Percentiles rank a stretch among this genome's conserved stretches.
Evolutionary conservation across 805 yeast species (phyloP).

Genomic region (Wickerhamiella lipophila): DNA sequence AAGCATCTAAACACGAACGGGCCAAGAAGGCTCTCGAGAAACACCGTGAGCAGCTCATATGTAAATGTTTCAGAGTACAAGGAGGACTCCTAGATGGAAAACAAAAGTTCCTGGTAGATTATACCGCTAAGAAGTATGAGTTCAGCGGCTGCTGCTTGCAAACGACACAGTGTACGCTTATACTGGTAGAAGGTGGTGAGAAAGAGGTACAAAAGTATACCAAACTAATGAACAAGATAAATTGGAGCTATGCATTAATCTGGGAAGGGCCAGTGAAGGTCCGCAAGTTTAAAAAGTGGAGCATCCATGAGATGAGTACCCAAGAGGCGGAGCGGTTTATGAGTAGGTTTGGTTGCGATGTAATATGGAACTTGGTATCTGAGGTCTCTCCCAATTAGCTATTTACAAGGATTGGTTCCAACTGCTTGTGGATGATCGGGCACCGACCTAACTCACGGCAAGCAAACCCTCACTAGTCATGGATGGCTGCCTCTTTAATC

Average conservation of each 20-base stretch:
- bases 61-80: not conserved
- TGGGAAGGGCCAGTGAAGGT: conserved; percentile 6
- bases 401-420: no score
- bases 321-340: not conserved
- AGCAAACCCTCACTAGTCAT: no score
- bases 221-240: conserved; percentile 30
- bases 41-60: conserved; percentile 32
- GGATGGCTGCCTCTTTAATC: not conserved
- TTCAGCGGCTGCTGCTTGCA: conserved; percentile 44
- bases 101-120: conserved; percentile 61
- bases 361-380: not conserved
- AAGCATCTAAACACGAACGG: conserved; percentile 42
- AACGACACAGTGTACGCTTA: conserved; percentile 35
- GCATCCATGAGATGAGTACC: not conserved
- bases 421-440: no score
- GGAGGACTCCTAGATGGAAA: conserved; percentile 43
- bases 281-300: conserved; percentile 5
- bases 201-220: conserved; percentile 50
- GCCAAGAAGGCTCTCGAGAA: conserved; percentile 39
- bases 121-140: conserved; percentile 61
- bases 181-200: conserved; percentile 65
- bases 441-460: no score
- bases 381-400: no score
- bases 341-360: not conserved
- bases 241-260: not conserved